phyloP scores from a whole-genome alignment of 1,284 basidiomycete genomes.

The Cryptococcus sp. region DNA sequence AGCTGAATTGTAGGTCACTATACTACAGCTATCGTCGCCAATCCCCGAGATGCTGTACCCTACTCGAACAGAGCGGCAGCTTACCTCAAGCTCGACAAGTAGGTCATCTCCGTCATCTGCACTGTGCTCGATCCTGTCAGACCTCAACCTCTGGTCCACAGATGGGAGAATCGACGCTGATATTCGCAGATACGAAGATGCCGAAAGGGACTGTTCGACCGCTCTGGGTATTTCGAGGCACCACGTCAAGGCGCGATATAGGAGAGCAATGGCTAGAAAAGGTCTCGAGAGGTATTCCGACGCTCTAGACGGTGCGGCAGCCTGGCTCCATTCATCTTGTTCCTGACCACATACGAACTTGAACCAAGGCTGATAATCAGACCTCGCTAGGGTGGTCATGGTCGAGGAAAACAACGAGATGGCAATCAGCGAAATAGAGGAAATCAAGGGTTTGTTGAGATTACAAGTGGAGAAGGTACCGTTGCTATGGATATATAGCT shows the following conservation, averaged over 20 bases:
- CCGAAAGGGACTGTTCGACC: conserved; percentile 39
- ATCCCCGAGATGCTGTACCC: conserved; percentile 31
- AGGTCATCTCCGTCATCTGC: conserved; percentile 13
- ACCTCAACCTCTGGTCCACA: too few relatives aligned
- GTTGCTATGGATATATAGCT: too few relatives aligned
- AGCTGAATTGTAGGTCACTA: conserved; percentile 28
- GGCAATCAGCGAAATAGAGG: conserved; percentile 29
- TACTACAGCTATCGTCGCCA: conserved; percentile 30
- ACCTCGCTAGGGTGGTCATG: conserved; percentile 23
- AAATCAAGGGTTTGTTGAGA: conserved; percentile 15
- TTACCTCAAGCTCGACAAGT: conserved; percentile 46
- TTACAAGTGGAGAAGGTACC: conserved; percentile 1
- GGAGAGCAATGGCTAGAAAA: conserved; percentile 37
- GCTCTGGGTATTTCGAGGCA: conserved; percentile 19
- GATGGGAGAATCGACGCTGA: too few relatives aligned
- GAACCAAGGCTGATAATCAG: conserved; percentile 9
- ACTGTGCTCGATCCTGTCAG: too few relatives aligned
- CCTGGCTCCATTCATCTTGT: background rate
- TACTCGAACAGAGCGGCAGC: conserved; percentile 44
- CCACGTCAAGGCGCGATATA: conserved; percentile 44
- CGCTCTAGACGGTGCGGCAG: conserved; percentile 26
- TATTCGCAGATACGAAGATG: conserved; percentile 33
- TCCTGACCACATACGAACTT: background rate
- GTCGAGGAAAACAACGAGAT: conserved; percentile 35
- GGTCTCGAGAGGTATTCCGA: conserved; percentile 21